Base-by-base conservation (phyloP, 2,329 filamentous ascomycete genomes). In the Microcyclospora tardicrescens region DNA sequence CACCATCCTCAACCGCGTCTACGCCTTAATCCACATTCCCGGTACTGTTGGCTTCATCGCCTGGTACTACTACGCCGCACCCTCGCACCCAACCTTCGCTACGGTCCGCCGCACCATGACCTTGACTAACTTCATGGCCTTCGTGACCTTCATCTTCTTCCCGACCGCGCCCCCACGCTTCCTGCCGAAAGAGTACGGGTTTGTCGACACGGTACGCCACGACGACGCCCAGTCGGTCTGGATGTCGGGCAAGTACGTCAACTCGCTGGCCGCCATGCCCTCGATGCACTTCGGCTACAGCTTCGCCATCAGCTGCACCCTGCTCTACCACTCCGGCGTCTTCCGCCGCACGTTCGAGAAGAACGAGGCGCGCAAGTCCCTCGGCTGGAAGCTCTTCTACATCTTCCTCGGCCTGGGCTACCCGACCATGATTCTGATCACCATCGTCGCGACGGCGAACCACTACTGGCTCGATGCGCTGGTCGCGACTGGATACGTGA, bases 401-500 rank as follows among this genome's bases (percentile, higher is more conserved):
- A 65, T 68, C 41, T 61, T 66, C 24, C 52, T 64, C 0, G 59
- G 55, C 11, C 64, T 68, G 33, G 50, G 61, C 0, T 69, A 66
- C 41, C 62, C 61, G 3, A 54, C 60, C 1, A 57, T 70, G 16
- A 65, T 67, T 41, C 60, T 60, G 8, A 53, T 60, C 5, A 66
- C 69, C 19, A 78, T 79, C 42, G 68, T 79, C 19, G 69, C 73
- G 12, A 78, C 74, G 0, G 75, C 73, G 28, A 79, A 79, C 49
- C 75, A 74, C 51, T 80, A 73, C 55, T 73, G 66, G 59, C 60
- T 74, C 41, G 71, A 74, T 49, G 71, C 71, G 0, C 50, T 66
- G 12, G 63, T 70, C 5, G 70, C 70, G 10, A 65, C 64, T 1
- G 57, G 63, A 41, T 69, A 67, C 14, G 68, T 69, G 2, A 55